Conservation (phyloP, 1,284 basidiomycete species). For the Veloporphyrellus conicus region DNA sequence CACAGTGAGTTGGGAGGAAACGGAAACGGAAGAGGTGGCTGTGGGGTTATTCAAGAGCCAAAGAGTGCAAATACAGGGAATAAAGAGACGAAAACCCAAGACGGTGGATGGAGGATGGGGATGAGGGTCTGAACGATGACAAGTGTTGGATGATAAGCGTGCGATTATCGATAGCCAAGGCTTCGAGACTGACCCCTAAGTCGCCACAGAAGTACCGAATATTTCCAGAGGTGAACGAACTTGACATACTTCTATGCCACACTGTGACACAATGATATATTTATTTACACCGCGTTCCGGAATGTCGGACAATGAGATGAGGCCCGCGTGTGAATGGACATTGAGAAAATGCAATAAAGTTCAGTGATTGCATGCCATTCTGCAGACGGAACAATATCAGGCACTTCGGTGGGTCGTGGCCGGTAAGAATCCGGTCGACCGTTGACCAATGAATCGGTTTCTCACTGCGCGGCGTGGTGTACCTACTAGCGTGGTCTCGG, state of each 20-base stretch:
- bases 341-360: slow-evolving; percentile 17
- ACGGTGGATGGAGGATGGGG: neutral
- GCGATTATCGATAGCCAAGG: slow-evolving; percentile 25
- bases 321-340: slow-evolving; percentile 20
- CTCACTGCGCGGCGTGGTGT: too few relatives aligned
- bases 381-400: slow-evolving; percentile 6
- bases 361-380: slow-evolving; percentile 17
- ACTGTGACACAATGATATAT: slow-evolving; percentile 20
- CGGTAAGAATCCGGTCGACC: neutral
- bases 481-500: neutral
- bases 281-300: slow-evolving; percentile 14
- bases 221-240: slow-evolving; percentile 23
- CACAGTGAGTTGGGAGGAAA: neutral
- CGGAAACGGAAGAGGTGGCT: neutral
- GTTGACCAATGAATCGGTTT: slow-evolving; percentile 1
- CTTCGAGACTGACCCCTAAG: slow-evolving; percentile 20
- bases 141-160: slow-evolving; percentile 21
- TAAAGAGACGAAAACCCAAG: slow-evolving; percentile 1
- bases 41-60: slow-evolving; percentile 2
- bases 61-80: neutral
- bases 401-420: neutral
- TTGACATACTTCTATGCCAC: slow-evolving; percentile 21
- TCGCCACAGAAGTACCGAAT: slow-evolving; percentile 30
- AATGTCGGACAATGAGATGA: slow-evolving; percentile 12
- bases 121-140: slow-evolving; percentile 2